Conservation (phyloP, 345 rosid genomes). For the Melaleuca alternifolia region DNA sequence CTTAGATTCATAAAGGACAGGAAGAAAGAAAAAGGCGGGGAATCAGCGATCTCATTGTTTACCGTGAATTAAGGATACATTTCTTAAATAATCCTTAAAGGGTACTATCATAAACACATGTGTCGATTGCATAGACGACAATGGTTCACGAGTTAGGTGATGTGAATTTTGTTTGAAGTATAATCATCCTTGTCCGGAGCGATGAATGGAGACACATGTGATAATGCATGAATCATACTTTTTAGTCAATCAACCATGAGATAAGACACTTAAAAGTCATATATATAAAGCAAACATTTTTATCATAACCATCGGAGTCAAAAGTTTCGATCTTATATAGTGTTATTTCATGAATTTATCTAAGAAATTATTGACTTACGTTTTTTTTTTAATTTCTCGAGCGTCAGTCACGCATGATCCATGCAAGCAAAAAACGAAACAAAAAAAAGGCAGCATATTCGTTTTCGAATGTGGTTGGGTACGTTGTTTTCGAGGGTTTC, state of each 20-base stretch:
- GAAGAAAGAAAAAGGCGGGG: neutral
- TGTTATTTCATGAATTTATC: neutral
- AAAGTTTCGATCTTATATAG: neutral
- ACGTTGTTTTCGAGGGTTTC: neutral
- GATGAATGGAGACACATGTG: neutral
- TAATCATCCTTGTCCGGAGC: neutral
- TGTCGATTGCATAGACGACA: neutral
- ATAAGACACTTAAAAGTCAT: too few species aligned
- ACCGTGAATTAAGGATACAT: neutral
- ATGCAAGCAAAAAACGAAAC: too few species aligned
- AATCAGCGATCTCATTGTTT: neutral
- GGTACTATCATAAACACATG: neutral
- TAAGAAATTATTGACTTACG: neutral
- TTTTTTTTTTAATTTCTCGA: neutral
- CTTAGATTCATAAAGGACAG: neutral
- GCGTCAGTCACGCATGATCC: neutral
- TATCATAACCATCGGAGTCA: neutral
- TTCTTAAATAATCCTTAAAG: neutral
- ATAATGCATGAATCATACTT: neutral
- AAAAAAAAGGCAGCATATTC: neutral
- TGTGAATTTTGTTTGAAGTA: neutral
- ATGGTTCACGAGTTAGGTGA: neutral
- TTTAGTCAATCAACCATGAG: neutral
- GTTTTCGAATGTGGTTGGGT: neutral
- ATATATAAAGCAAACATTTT: neutral